Evolutionary conservation across 495 filamentous ascomycete genomes (phyloP).

Genomic region (Penicillium salamii): DNA sequence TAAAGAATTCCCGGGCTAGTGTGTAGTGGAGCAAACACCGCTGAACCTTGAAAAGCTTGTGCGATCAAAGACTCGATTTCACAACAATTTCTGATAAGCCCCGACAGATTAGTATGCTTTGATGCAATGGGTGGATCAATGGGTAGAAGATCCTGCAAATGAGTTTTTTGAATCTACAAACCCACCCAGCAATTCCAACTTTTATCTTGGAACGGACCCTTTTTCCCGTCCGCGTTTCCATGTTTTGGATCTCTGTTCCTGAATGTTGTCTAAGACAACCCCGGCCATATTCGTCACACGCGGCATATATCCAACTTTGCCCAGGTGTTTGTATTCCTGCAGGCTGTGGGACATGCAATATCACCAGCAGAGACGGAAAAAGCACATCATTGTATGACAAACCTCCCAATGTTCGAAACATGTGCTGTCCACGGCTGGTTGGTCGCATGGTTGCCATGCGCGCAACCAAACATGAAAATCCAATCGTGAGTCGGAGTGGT

Average conservation of each 20-base stretch:
- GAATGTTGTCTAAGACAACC: neutral
- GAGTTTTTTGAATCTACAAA: neutral
- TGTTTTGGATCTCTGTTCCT: neutral
- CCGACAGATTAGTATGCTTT: neutral
- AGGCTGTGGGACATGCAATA: too few relatives aligned
- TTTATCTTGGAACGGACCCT: neutral
- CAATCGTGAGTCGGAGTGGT: neutral
- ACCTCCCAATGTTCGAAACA: too few relatives aligned
- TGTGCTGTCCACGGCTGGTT: neutral
- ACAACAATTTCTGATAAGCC: constrained; percentile 4
- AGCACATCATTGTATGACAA: too few relatives aligned
- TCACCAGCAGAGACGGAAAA: too few relatives aligned
- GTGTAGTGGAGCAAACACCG: neutral
- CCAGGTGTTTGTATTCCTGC: too few relatives aligned
- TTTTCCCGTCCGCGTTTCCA: constrained; percentile 1
- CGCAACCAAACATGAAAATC: neutral
- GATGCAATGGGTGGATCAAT: neutral
- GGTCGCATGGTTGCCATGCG: neutral
- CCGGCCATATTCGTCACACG: neutral
- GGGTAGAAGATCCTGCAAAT: neutral
- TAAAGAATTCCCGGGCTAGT: neutral
- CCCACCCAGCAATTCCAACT: neutral
- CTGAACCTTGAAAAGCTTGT: neutral
- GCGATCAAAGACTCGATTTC: neutral
- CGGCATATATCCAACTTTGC: too few relatives aligned